These are phyloP conservation scores for Coniosporium apollinis DNA, from an alignment of 495 filamentous ascomycete genomes.

Conservation along the genomic window DNA sequence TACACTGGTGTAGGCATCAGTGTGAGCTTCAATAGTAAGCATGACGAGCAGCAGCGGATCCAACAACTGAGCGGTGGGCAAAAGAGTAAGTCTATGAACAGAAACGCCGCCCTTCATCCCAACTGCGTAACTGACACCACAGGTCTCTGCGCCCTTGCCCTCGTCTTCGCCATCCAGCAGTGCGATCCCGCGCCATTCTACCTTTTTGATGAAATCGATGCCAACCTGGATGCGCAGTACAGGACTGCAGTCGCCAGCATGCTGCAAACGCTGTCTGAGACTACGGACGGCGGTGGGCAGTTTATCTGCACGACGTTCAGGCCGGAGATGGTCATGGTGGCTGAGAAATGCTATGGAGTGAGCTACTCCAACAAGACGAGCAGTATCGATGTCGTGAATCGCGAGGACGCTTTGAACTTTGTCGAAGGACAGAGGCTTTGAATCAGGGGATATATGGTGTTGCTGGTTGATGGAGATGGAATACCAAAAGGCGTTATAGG, in stretches of 20 bases:
- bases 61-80: conserved; percentile 94
- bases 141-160: conserved; percentile 86
- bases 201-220: conserved; percentile 98
- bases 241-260: conserved; percentile 83
- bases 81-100: conserved; percentile 73
- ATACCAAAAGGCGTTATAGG: too few species aligned
- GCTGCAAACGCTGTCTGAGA: conserved; percentile 32
- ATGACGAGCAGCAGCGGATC: conserved; percentile 95
- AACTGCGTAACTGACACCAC: conserved; percentile 1
- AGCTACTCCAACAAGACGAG: conserved; percentile 86
- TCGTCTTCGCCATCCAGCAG: conserved; percentile 97
- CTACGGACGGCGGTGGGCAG: conserved; percentile 27
- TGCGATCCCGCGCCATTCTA: conserved; percentile 97
- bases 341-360: conserved; percentile 96
- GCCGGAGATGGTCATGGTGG: conserved; percentile 87
- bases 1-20: conserved; percentile 97
- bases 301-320: conserved; percentile 84
- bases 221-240: conserved; percentile 95
- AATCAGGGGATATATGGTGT: neutral
- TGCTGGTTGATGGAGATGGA: too few species aligned
- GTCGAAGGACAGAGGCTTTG: conserved; percentile 58
- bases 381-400: conserved; percentile 72
- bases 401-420: conserved; percentile 79
- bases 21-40: conserved; percentile 95
- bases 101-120: conserved; percentile 1